These are phyloP conservation scores for Apiotrichum sp. DNA, from an alignment of 1,284 basidiomycete species.

Conservation along the genomic window DNA sequence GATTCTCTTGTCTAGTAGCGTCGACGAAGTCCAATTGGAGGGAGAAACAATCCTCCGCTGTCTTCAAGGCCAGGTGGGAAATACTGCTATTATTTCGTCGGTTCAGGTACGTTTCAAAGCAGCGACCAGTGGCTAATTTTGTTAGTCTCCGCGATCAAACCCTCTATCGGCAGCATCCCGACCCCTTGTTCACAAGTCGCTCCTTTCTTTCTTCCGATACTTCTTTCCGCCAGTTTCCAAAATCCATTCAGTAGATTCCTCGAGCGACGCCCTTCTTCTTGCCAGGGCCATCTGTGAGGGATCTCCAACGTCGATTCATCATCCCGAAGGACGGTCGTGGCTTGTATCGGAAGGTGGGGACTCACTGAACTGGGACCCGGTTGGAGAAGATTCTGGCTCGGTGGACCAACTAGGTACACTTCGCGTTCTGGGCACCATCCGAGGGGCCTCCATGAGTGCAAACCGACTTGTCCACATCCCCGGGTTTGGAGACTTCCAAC, in stretches of 20 bases:
- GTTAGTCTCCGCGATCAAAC: constrained; percentile 34
- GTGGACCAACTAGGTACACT: constrained; percentile 51
- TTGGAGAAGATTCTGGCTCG: constrained; percentile 19
- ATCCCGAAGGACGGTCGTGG: constrained; percentile 72
- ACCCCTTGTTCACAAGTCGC: constrained; percentile 66
- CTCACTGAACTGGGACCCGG: constrained; percentile 55
- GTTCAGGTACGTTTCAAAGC: constrained; percentile 50
- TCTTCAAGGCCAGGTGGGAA: constrained; percentile 68
- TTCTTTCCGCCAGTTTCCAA: constrained; percentile 80
- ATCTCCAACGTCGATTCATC: constrained; percentile 55
- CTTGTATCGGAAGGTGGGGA: constrained; percentile 62
- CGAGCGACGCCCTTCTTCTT: constrained; percentile 64
- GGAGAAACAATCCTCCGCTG: constrained; percentile 82
- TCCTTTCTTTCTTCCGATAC: constrained; percentile 88
- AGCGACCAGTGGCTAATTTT: not conserved
- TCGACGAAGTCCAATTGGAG: constrained; percentile 57
- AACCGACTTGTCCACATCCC: constrained; percentile 86
- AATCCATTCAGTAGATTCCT: constrained; percentile 48
- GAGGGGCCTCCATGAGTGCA: constrained; percentile 72
- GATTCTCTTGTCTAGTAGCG: constrained; percentile 60
- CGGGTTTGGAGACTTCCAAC: constrained; percentile 80
- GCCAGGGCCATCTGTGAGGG: constrained; percentile 72
- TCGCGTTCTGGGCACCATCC: constrained; percentile 73
- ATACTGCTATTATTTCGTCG: constrained; percentile 52
- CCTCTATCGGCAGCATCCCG: constrained; percentile 55